Evolutionary conservation across 2,329 filamentous ascomycete species (phyloP).

Genomic region (Claviceps cyperi): DNA sequence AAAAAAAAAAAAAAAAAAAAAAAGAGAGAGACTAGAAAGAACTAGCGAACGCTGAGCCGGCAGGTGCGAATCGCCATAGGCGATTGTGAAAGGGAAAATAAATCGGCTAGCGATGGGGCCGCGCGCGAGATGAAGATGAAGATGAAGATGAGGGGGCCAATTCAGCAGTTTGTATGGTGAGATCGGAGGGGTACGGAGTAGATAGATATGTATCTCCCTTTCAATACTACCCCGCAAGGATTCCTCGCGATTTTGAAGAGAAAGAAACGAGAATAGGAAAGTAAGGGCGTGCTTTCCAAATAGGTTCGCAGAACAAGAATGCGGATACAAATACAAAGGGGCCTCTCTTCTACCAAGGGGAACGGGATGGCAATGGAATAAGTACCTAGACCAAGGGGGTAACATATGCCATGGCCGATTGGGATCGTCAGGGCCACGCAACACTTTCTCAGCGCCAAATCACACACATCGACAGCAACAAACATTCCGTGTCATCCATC

Average conservation of each 20-base stretch:
- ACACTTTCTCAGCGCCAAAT: too few relatives aligned
- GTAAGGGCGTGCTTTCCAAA: background rate
- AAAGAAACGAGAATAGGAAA: background rate
- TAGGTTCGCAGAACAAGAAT: background rate
- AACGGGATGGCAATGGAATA: too few relatives aligned
- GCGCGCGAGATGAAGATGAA: background rate
- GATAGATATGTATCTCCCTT: conserved; percentile 2
- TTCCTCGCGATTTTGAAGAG: conserved; percentile 1
- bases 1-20: background rate
- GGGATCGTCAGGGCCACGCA: too few relatives aligned
- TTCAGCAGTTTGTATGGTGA: too few relatives aligned
- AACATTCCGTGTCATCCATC: too few relatives aligned
- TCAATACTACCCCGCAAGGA: conserved; percentile 3
- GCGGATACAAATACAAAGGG: background rate
- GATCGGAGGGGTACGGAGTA: background rate
- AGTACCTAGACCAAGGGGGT: too few relatives aligned
- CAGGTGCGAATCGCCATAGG: background rate
- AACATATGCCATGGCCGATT: too few relatives aligned
- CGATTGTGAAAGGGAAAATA: background rate
- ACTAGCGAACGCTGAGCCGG: conserved; percentile 4
- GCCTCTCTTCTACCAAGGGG: background rate
- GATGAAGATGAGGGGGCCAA: too few relatives aligned
- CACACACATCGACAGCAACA: too few relatives aligned
- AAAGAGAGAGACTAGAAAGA: background rate
- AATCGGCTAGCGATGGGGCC: background rate